Base-by-base conservation (phyloP, 805 yeast genomes). In the Saturnispora saitoi region DNA sequence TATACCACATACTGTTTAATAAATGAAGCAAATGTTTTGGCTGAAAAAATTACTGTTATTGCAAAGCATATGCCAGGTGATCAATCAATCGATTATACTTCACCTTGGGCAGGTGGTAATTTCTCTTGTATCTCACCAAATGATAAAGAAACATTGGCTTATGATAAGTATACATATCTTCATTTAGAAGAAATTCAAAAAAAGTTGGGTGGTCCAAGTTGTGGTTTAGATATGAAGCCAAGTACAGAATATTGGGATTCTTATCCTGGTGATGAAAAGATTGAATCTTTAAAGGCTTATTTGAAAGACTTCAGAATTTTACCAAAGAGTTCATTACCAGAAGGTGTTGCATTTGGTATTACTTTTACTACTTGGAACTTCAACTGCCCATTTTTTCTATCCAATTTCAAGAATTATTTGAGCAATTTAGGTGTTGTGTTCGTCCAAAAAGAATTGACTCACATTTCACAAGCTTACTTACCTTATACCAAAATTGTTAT, bases 11-110 rank as follows among this genome's bases (percentile, higher is more conserved):
- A 68, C 55, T 67, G 72, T 45, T 67, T 83, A 11, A 53, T 78
- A 31, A 70, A 71, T 24, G 64, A 69, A 12, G 66, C 65, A 10
- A 69, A 70, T 2, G 65, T 72, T 9, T 49, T 59, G 0, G 70
- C 75, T 1, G 48, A 59, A 1, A 64, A 74, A 5, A 74, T 86
- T 52, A 70, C 77, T 4, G 73, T 86, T 2, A 56, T 81, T 17
- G 91, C 86, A 7, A 77, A 83, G 58, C 76, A 73, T 56, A 63
- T 81, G 34, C 95, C 95, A 3, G 95, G 95, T 4, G 95, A 86
- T 58, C 83, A 78, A 54, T 79, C 88, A 4, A 76, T 77, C 49
- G 70, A 76, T 44, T 86, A 82, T 62, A 80, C 95, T 1, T 83
- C 90, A 0, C 95, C 95, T 0, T 83, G 83, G 76, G 95, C 95